Evolutionary conservation across 805 yeast genomes (phyloP).

Genomic region (Ogataea thermomethanolica): DNA sequence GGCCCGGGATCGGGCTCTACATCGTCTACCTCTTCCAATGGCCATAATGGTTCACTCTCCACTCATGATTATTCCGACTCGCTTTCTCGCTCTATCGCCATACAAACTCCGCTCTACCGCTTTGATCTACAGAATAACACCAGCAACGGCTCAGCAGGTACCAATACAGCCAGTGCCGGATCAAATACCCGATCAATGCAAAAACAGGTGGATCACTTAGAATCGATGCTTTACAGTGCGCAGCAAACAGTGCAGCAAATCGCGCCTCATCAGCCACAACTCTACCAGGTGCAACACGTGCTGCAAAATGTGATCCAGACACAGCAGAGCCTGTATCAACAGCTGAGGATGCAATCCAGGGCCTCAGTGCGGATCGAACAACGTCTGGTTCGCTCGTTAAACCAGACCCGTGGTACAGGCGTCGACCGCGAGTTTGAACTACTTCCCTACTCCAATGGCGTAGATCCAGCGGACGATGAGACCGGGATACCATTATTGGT

Average conservation of each 20-base stretch:
- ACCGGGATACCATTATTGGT: slow-evolving; percentile 24
- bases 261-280: slow-evolving; percentile 17
- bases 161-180: background rate
- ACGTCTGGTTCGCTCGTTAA: slow-evolving; percentile 24
- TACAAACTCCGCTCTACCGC: slow-evolving; percentile 24
- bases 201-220: slow-evolving; percentile 18
- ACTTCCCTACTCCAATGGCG: slow-evolving; percentile 27
- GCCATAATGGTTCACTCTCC: slow-evolving; percentile 12
- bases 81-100: slow-evolving; percentile 20
- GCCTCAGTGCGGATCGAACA: slow-evolving; percentile 27
- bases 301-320: slow-evolving; percentile 19
- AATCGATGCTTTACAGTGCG: slow-evolving; percentile 15
- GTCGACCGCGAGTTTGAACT: slow-evolving; percentile 29
- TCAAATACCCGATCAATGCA: slow-evolving; percentile 2
- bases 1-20: slow-evolving; percentile 6
- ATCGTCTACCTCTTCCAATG: slow-evolving; percentile 15
- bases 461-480: slow-evolving; percentile 23
- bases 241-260: slow-evolving; percentile 14
- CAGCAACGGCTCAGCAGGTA: no score
- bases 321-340: slow-evolving; percentile 20
- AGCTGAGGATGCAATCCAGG: slow-evolving; percentile 20
- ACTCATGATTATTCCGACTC: slow-evolving; percentile 22
- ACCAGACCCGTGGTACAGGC: slow-evolving; percentile 30
- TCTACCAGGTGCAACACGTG: slow-evolving; percentile 15
- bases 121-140: slow-evolving; percentile 15